Base-by-base conservation (phyloP, 2,329 filamentous ascomycete species). In the Talaromyces funiculosus region DNA sequence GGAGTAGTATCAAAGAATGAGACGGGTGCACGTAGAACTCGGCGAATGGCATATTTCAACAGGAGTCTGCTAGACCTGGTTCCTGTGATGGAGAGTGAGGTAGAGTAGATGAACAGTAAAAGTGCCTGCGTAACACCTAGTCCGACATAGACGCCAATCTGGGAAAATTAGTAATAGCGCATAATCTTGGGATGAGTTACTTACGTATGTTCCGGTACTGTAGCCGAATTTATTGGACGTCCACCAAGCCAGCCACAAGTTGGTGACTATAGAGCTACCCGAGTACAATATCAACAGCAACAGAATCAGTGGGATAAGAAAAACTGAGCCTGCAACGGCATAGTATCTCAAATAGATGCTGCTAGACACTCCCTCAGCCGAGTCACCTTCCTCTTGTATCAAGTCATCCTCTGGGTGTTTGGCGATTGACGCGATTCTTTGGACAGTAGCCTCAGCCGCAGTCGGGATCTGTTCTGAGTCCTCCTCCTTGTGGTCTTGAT, bases 191-290 rank as follows among this genome's bases (percentile, higher is more conserved):
- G 16, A 5, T 35, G 26, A 24, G 40, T 3, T 18, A 94, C 20
- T 80, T 73, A 4, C 86, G 88, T 43, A 80, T 82, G 0, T 63
- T 24, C 61, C 62, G 18, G 58, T 64, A n/a, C 37, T 33, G 26
- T 81, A 78, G 4, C 57, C 47, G 65, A 87, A 95, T 69, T 87
- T 86, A 72, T 90, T 75, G 1, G 88, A 88, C 0, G 90, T 92
- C 91, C 91, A 96, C 78, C 85, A 96, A 1, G 90, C 92, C 1
- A 96, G 82, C 92, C 92, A 96, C 55, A 96, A 76, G 68, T 88
- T 91, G 12, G 91, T 95, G 61, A 84, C 81, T 66, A 96, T 93
- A 70, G 95, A 95, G 22, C 56, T 83, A 16, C 87, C 90, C 69
- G 95, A 90, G 0, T 89, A 86, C 8, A 90, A 69, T 14, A 90